Evolutionary conservation across 108 stramenopile species (phyloP).

Genomic region (Phaeodactylum tricornutum): DNA sequence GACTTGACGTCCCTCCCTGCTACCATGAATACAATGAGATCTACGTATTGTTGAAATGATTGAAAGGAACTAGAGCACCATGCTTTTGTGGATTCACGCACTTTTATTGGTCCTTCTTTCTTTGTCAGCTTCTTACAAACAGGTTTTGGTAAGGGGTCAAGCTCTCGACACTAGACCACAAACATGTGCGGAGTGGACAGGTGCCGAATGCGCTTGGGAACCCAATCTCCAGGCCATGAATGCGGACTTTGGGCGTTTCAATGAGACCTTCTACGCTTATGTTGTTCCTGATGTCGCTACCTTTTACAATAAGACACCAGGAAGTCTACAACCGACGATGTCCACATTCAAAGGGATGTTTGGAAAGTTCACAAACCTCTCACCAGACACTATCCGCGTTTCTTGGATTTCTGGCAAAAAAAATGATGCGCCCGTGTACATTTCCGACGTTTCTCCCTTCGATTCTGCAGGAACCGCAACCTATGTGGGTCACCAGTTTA

Average conservation of each 20-base stretch:
- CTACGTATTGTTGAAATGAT: too few relatives aligned
- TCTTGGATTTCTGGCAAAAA: conserved; percentile 18
- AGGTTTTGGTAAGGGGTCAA: too few relatives aligned
- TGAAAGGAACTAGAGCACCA: too few relatives aligned
- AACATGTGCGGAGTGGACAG: conserved; percentile 8
- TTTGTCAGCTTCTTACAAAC: too few relatives aligned
- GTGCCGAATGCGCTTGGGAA: conserved; percentile 12
- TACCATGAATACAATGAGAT: too few relatives aligned
- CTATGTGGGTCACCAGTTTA: conserved; percentile 30
- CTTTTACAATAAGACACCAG: conserved; percentile 34
- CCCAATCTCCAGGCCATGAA: conserved; percentile 18
- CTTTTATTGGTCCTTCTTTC: too few relatives aligned
- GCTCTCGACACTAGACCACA: neutral
- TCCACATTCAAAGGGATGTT: conserved; percentile 18
- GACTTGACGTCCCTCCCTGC: too few relatives aligned
- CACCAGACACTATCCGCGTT: conserved; percentile 15
- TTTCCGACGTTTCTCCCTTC: conserved; percentile 30
- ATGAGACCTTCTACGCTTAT: conserved; percentile 27
- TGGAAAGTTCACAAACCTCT: conserved; percentile 40
- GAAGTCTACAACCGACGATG: neutral
- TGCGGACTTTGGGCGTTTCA: conserved; percentile 9
- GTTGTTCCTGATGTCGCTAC: conserved; percentile 30
- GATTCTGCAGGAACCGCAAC: conserved; percentile 35
- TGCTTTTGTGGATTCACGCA: too few relatives aligned
- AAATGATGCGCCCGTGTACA: conserved; percentile 6